Evolutionary conservation across 805 yeast genomes (phyloP), one percentile per base, ranked within the genome.

Genomic region (Lipomyces lipofer): DNA sequence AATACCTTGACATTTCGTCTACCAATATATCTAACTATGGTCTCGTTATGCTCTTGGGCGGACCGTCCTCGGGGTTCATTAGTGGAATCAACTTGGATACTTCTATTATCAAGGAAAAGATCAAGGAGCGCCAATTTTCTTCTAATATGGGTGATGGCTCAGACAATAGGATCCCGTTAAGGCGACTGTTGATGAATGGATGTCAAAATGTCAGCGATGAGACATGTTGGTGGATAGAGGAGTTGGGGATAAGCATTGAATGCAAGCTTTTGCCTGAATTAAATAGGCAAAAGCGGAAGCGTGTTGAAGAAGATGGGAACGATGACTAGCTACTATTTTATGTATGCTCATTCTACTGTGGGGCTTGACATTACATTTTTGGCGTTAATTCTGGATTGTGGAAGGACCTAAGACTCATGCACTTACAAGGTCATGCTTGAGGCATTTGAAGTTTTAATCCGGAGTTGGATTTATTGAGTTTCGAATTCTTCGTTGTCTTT

Each of bases 1-100:
- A 43, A 19, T 43, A 28, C 13, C 47, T 43, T 43, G 47, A 43
- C 21, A 30, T 43, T 10, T 43, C 47, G 3, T 27, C 36, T 15
- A 43, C 47, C n/a, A 15, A 21, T 12, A 33, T 51, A 3, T 17
- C 27, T n/a, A 43, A 51, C 25, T 8, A 15, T 8, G 54, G 54
- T 12, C 25, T 51, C 24, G 39, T 32, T n/a, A 10, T 51, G 43
- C 19, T 50, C 25, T 29, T 43, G n/a, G 22, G 22, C 4, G 40
- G 40, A 22, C 25, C 22, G 40, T 36, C 22, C 40, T 25, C 22
- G 4, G 25, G 25, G 40, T 8, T 36, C 21, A 19, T 7, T 9
- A n/a, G 40, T 21, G 22, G n/a, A 19, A 36, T 17, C 40, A 19
- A 19, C 17, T 21, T 19, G 27, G 22, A 8, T 12, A 19, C 40